phyloP scores from a whole-genome alignment of 2,329 filamentous ascomycete species.

The Fonsecaea monophora region DNA sequence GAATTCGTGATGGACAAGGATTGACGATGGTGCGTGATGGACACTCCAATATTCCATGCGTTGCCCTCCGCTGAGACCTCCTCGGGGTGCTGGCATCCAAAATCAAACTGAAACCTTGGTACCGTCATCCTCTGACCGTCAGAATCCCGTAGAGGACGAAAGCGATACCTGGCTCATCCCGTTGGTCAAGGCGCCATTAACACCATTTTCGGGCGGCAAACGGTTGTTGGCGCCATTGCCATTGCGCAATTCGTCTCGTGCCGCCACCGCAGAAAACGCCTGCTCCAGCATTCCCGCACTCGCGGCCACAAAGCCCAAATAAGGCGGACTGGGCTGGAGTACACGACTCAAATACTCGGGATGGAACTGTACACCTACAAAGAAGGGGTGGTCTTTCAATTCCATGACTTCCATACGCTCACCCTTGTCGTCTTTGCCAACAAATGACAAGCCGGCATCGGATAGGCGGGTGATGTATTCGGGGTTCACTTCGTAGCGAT shows the following conservation, averaged over 20 bases:
- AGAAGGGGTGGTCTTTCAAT: conserved; percentile 82
- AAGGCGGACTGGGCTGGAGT: conserved; percentile 74
- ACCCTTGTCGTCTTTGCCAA: conserved; percentile 79
- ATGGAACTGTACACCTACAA: conserved; percentile 85
- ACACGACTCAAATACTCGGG: conserved; percentile 84
- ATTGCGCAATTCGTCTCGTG: conserved; percentile 1
- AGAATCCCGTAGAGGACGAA: conserved; percentile 26
- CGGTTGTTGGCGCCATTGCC: background rate
- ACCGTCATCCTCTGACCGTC: background rate
- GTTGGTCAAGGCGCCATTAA: conserved; percentile 48
- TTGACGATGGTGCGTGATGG: background rate
- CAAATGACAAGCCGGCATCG: conserved; percentile 72
- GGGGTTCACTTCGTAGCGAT: conserved; percentile 91
- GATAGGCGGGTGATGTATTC: conserved; percentile 73
- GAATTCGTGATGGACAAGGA: background rate
- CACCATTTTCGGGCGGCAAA: conserved; percentile 62
- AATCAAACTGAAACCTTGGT: background rate
- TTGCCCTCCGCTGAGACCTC: background rate
- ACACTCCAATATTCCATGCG: no score
- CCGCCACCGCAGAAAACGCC: conserved; percentile 39
- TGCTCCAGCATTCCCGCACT: conserved; percentile 69
- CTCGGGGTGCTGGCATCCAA: background rate
- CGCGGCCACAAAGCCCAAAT: conserved; percentile 84
- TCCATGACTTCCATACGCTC: conserved; percentile 85
- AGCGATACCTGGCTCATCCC: conserved; percentile 21